Conservation (phyloP, 768 basidiomycete species). For the Omphalotus guepiniiformis region DNA sequence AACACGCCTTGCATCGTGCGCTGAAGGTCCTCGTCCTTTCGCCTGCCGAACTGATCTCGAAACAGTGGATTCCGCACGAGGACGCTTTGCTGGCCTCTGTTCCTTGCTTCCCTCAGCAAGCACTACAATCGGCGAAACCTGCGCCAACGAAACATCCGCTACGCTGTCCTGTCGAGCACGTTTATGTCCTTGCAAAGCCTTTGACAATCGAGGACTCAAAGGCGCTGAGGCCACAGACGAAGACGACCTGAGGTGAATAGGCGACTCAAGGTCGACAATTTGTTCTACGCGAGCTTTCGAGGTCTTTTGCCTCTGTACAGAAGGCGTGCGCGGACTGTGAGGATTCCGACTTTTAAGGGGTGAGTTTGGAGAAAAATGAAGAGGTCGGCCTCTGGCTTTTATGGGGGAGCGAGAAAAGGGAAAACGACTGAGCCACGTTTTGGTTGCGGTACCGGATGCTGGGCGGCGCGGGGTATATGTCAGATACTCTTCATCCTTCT, state of each 20-base stretch:
- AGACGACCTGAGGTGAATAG: conserved; percentile 1
- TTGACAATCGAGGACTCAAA: not conserved
- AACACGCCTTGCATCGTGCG: not conserved
- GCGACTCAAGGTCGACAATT: not conserved
- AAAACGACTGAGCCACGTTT: not conserved
- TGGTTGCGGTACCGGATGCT: not conserved
- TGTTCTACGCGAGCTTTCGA: not conserved
- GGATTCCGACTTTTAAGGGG: not conserved
- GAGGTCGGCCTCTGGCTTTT: not conserved
- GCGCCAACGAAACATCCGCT: not conserved
- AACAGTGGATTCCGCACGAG: too few relatives aligned
- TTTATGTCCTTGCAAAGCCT: not conserved
- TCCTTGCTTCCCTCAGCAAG: not conserved
- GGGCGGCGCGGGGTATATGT: too few relatives aligned
- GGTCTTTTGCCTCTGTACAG: not conserved
- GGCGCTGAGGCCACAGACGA: not conserved
- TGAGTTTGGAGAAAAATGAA: conserved; percentile 1
- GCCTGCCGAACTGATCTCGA: too few relatives aligned
- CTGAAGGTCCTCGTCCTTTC: not conserved
- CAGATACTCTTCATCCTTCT: not conserved
- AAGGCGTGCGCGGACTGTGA: not conserved
- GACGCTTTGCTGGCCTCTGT: too few relatives aligned
- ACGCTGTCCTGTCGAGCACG: not conserved
- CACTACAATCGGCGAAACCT: not conserved
- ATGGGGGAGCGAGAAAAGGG: not conserved